A percentile compares a stretch with the other conserved stretches of the same genome.
Conservation (phyloP, 1,284 basidiomycete genomes). For the Cerrena zonata region DNA sequence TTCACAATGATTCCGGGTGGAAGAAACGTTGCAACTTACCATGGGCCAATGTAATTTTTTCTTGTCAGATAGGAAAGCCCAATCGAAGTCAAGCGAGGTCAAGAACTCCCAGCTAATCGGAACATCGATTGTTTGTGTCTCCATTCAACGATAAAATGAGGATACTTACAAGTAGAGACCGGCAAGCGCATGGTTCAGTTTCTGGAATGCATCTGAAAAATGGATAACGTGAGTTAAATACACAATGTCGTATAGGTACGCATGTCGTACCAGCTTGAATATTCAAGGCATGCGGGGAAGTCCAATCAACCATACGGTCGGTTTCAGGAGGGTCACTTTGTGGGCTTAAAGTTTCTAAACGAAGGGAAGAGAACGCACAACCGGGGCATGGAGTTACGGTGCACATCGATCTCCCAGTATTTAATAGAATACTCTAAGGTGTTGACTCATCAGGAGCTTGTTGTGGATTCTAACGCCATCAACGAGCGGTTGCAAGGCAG, state of each 20-base stretch:
- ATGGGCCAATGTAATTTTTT: slow-evolving; percentile 48
- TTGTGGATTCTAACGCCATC: too few relatives aligned
- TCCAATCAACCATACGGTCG: slow-evolving; percentile 37
- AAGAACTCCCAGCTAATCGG: slow-evolving; percentile 37
- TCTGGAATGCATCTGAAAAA: slow-evolving; percentile 49
- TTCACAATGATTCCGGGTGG: background rate
- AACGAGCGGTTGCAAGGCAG: too few relatives aligned
- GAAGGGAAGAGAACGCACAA: too few relatives aligned
- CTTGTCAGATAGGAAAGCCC: slow-evolving; percentile 55
- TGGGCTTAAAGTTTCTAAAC: too few relatives aligned
- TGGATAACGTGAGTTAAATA: slow-evolving; percentile 2
- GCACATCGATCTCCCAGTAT: too few relatives aligned
- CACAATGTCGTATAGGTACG: background rate
- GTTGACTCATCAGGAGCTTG: too few relatives aligned
- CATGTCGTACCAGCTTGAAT: slow-evolving; percentile 1
- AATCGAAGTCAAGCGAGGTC: slow-evolving; percentile 68
- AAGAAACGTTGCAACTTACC: slow-evolving; percentile 19
- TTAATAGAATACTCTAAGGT: too few relatives aligned
- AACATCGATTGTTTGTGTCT: slow-evolving; percentile 6
- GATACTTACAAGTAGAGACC: slow-evolving; percentile 26
- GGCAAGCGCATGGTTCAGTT: slow-evolving; percentile 61
- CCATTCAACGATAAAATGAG: slow-evolving; percentile 1
- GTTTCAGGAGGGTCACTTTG: slow-evolving; percentile 1
- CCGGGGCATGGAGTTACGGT: too few relatives aligned
- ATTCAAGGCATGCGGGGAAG: slow-evolving; percentile 29